Evolutionary conservation across 2,329 filamentous ascomycete species (phyloP).

Genomic region (Venturia oleaginea): DNA sequence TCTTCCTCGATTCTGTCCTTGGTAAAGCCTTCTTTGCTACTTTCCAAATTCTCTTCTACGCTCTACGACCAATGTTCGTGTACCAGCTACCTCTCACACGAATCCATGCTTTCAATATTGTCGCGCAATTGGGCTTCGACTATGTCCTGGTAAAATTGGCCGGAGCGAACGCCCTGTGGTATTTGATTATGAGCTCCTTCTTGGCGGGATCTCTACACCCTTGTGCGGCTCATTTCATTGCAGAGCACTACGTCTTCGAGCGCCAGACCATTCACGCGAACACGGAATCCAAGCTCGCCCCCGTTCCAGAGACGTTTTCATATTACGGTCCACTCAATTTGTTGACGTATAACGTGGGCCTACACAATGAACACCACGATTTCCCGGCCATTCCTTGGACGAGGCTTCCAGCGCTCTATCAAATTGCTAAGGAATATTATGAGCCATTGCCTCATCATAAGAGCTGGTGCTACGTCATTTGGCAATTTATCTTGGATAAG

Average conservation of each 20-base stretch:
- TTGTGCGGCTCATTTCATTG: slow-evolving; percentile 94
- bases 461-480: slow-evolving; percentile 89
- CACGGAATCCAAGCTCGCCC: slow-evolving; percentile 27
- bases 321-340: slow-evolving; percentile 93
- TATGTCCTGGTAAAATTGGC: slow-evolving; percentile 52
- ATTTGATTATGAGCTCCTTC: slow-evolving; percentile 84
- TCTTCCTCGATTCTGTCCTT: slow-evolving; percentile 87
- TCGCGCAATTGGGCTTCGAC: slow-evolving; percentile 71
- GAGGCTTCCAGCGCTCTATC: slow-evolving; percentile 63
- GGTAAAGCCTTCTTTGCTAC: slow-evolving; percentile 99
- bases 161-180: slow-evolving; percentile 58
- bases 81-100: slow-evolving; percentile 81
- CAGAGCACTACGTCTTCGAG: slow-evolving; percentile 63
- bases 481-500: slow-evolving; percentile 89
- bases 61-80: slow-evolving; percentile 87
- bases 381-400: slow-evolving; percentile 98
- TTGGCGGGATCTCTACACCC: slow-evolving; percentile 90
- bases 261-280: slow-evolving; percentile 22
- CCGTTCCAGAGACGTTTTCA: slow-evolving; percentile 84
- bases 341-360: slow-evolving; percentile 91
- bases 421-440: slow-evolving; percentile 86
- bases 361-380: slow-evolving; percentile 99
- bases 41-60: slow-evolving; percentile 99
- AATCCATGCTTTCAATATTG: slow-evolving; percentile 76
- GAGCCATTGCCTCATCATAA: slow-evolving; percentile 73